A percentile compares a stretch with the other conserved stretches of the same genome.
phyloP scores from a whole-genome alignment of 495 filamentous ascomycete species.

The Glarea lozoyensis region DNA sequence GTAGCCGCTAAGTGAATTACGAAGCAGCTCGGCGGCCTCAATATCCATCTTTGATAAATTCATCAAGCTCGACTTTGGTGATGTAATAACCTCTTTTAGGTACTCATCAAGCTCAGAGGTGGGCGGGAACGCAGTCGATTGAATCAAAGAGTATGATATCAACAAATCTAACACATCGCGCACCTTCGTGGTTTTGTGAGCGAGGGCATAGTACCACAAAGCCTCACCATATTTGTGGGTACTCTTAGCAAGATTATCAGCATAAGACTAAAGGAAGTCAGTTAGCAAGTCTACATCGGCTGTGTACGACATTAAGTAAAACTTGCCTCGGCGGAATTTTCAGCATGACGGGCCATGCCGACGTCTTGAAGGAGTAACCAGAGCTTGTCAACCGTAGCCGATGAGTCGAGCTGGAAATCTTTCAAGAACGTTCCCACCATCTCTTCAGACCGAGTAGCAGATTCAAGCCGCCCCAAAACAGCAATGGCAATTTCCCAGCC shows the following conservation, averaged over 20 bases:
- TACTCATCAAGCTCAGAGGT: constrained; percentile 55
- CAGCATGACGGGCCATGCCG: constrained; percentile 60
- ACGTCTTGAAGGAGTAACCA: constrained; percentile 60
- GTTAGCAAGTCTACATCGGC: constrained; percentile 2
- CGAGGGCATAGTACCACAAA: constrained; percentile 78
- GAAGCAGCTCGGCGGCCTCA: constrained; percentile 70
- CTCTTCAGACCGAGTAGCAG: constrained; percentile 51
- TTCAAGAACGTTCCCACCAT: constrained; percentile 58
- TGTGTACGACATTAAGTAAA: constrained; percentile 20
- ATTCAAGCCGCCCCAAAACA: constrained; percentile 64
- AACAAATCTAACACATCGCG: constrained; percentile 76
- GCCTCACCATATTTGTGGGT: constrained; percentile 71
- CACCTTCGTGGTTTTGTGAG: constrained; percentile 63
- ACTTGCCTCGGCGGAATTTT: constrained; percentile 63
- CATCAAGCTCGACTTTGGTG: constrained; percentile 56
- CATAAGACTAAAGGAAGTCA: constrained; percentile 61
- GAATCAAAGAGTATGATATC: constrained; percentile 74
- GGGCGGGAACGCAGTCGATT: constrained; percentile 71
- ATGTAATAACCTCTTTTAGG: constrained; percentile 54
- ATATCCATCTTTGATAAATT: constrained; percentile 56
- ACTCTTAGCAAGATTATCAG: constrained; percentile 54
- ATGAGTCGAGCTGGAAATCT: constrained; percentile 53
- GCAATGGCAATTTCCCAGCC: constrained; percentile 85
- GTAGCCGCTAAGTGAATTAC: constrained; percentile 80
- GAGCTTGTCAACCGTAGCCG: constrained; percentile 62